A percentile compares a stretch with the other conserved stretches of the same genome.
Evolutionary conservation across 768 basidiomycete species (phyloP).

Genomic region (Xerocomellus intermedius): DNA sequence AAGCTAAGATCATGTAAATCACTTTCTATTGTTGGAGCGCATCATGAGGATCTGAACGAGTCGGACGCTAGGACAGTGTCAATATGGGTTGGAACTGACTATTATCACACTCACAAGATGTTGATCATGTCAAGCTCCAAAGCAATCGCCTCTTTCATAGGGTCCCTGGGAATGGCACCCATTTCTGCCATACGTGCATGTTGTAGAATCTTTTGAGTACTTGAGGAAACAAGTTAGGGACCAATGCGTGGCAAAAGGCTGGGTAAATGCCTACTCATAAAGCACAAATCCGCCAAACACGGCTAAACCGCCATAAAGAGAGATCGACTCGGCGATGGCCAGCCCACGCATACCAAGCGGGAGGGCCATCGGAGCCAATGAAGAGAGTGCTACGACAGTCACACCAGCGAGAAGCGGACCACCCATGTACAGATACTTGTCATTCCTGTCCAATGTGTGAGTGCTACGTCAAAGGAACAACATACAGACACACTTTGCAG

Average conservation of each 20-base stretch:
- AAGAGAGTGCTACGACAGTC: constrained; percentile 81
- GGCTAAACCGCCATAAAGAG: constrained; percentile 84
- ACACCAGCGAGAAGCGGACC: constrained; percentile 88
- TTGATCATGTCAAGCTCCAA: constrained; percentile 88
- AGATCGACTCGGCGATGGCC: constrained; percentile 72
- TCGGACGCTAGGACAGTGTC: constrained; percentile 53
- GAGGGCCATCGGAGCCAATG: constrained; percentile 87
- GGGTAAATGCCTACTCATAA: constrained; percentile 61
- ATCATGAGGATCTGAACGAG: constrained; percentile 77
- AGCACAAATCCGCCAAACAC: constrained; percentile 87
- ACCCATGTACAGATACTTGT: constrained; percentile 83
- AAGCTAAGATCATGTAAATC: constrained; percentile 24
- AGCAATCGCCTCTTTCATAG: constrained; percentile 73
- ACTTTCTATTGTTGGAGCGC: constrained; percentile 56
- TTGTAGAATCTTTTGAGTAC: constrained; percentile 82
- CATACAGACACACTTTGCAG: constrained; percentile 57
- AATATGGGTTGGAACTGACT: not conserved
- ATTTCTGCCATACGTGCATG: constrained; percentile 73
- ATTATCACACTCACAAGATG: constrained; percentile 62
- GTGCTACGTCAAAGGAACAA: not conserved
- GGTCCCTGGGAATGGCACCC: constrained; percentile 66
- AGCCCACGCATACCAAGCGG: constrained; percentile 78
- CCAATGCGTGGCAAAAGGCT: not conserved
- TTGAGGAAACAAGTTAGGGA: constrained; percentile 3
- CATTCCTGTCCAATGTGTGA: constrained; percentile 44